Conservation (phyloP, 805 yeast species). For the Cyberlindnera sargentensis region DNA sequence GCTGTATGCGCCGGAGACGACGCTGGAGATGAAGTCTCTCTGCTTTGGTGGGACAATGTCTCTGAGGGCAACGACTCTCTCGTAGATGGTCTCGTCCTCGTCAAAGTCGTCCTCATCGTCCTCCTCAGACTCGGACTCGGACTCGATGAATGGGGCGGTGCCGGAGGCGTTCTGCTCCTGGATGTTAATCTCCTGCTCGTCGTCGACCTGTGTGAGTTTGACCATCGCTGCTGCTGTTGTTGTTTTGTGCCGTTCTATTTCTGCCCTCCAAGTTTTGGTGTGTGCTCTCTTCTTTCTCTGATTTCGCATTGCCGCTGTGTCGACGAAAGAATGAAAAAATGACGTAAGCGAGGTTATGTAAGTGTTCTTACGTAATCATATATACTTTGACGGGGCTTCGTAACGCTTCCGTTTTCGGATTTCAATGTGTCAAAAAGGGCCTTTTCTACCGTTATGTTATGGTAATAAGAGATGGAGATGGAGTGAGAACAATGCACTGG, state of each 20-base stretch:
- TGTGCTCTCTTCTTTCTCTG: too few relatives aligned
- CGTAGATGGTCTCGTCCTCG: conserved; percentile 76
- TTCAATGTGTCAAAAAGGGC: too few relatives aligned
- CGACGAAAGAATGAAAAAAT: too few relatives aligned
- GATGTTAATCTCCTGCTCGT: conserved; percentile 32
- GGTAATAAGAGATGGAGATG: too few relatives aligned
- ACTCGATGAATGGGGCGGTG: conserved; percentile 31
- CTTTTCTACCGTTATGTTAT: too few relatives aligned
- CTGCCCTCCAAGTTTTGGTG: too few relatives aligned
- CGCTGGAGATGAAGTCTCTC: conserved; percentile 42
- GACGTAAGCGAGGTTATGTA: too few relatives aligned
- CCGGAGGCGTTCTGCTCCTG: conserved; percentile 24
- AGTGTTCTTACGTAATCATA: too few relatives aligned
- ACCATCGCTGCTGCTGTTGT: conserved; percentile 43
- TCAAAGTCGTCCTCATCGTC: conserved; percentile 56
- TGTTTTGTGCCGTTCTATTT: too few relatives aligned
- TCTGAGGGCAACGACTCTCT: conserved; percentile 85
- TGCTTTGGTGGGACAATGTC: conserved; percentile 88
- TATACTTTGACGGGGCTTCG: too few relatives aligned
- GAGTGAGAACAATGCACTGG: not conserved
- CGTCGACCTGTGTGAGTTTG: conserved; percentile 66
- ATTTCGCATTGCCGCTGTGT: too few relatives aligned
- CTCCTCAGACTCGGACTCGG: conserved; percentile 46
- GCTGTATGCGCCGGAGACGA: conserved; percentile 28
- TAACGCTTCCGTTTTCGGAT: too few relatives aligned